These are phyloP conservation scores for Aspergillus sergii DNA, from an alignment of 2,329 filamentous ascomycete species.

Conservation along the genomic window DNA sequence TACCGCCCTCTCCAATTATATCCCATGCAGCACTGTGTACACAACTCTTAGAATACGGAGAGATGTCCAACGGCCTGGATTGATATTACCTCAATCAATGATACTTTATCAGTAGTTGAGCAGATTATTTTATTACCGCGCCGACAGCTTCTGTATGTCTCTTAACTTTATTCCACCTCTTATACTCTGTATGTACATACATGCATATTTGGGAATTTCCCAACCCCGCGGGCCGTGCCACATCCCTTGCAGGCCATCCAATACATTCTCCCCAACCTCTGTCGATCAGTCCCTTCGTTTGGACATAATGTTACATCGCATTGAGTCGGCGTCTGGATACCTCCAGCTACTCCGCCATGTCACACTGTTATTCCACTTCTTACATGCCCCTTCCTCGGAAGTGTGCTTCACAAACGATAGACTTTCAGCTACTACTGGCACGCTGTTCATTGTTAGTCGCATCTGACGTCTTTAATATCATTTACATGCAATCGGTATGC, in stretches of 20 bases:
- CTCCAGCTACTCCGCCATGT: not conserved
- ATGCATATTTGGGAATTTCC: not conserved
- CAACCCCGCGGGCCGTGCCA: not conserved
- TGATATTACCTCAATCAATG: not conserved
- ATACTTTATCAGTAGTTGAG: not conserved
- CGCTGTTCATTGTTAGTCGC: not conserved
- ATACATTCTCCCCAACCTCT: not conserved
- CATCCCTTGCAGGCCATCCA: not conserved
- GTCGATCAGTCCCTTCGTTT: conserved; percentile 4
- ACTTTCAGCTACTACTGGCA: not conserved
- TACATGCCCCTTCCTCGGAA: not conserved
- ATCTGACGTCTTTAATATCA: not conserved
- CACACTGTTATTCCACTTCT: not conserved
- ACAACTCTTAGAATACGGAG: not conserved
- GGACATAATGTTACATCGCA: not conserved
- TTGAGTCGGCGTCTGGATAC: not conserved
- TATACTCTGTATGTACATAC: not conserved
- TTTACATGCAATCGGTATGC: not conserved
- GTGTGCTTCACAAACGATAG: not conserved
- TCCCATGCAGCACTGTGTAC: not conserved
- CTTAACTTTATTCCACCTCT: not conserved
- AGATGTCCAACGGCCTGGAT: not conserved
- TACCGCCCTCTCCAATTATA: too few relatives aligned
- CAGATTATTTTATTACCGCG: too few relatives aligned
- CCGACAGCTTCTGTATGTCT: not conserved